Evolutionary conservation across 768 basidiomycete genomes (phyloP).

Genomic region (Tulasnella sp.): DNA sequence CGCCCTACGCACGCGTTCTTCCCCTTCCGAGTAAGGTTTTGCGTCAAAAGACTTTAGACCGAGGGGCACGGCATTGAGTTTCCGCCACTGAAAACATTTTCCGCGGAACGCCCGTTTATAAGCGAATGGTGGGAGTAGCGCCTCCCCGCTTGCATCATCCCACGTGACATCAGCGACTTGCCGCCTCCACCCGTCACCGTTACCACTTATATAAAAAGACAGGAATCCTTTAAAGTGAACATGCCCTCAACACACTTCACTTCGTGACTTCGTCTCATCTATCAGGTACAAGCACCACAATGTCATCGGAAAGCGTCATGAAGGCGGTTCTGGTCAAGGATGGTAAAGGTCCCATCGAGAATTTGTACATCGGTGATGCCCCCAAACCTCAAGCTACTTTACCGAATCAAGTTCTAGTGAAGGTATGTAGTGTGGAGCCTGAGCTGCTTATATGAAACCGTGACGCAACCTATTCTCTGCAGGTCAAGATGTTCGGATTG

Average conservation of each 20-base stretch:
- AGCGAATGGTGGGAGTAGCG: no score
- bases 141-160: no score
- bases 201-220: no score
- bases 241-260: background rate
- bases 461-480: background rate
- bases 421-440: slow-evolving; percentile 51
- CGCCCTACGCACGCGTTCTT: no score
- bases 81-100: no score
- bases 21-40: no score
- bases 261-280: background rate
- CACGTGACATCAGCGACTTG: no score
- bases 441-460: background rate
- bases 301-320: slow-evolving; percentile 52
- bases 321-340: slow-evolving; percentile 78
- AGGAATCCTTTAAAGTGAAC: background rate
- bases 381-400: slow-evolving; percentile 59
- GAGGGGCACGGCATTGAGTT: no score
- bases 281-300: background rate
- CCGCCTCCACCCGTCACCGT: no score
- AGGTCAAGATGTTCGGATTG: slow-evolving; percentile 84
- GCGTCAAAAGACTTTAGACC: no score
- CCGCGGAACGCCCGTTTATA: no score
- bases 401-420: slow-evolving; percentile 72
- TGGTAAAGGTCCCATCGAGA: slow-evolving; percentile 72
- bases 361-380: slow-evolving; percentile 74